Conservation (phyloP, 768 basidiomycete species). For the Hydnum rufescens region DNA sequence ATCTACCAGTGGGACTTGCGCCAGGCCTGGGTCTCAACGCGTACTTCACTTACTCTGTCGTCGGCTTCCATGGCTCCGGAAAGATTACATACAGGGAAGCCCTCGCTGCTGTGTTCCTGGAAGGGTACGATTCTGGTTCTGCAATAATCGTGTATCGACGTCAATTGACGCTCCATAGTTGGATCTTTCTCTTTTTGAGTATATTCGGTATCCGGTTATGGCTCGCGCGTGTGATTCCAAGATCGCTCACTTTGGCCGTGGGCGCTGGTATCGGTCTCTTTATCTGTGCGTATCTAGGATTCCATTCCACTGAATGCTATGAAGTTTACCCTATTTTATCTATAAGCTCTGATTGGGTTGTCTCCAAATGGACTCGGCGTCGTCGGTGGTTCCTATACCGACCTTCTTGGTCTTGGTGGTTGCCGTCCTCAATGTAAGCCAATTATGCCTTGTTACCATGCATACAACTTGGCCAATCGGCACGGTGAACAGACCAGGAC, state of each 20-base stretch:
- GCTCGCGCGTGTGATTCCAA: slow-evolving; percentile 76
- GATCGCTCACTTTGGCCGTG: slow-evolving; percentile 65
- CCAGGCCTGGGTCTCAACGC: slow-evolving; percentile 46
- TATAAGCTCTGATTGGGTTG: slow-evolving; percentile 40
- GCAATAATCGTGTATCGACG: neutral
- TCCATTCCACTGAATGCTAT: neutral
- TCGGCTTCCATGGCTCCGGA: slow-evolving; percentile 59
- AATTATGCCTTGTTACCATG: neutral
- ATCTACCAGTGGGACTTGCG: slow-evolving; percentile 72
- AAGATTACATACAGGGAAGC: slow-evolving; percentile 61
- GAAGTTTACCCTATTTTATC: neutral
- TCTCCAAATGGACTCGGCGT: slow-evolving; percentile 43
- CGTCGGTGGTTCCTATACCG: slow-evolving; percentile 50
- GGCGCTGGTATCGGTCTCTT: slow-evolving; percentile 78
- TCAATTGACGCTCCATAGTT: slow-evolving; percentile 24
- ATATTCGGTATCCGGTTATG: slow-evolving; percentile 74
- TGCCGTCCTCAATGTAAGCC: slow-evolving; percentile 35
- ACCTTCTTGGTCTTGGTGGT: slow-evolving; percentile 59
- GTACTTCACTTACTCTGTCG: slow-evolving; percentile 78
- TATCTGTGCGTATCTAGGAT: slow-evolving; percentile 20
- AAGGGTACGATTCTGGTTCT: slow-evolving; percentile 54
- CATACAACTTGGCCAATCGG: neutral
- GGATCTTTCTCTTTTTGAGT: slow-evolving; percentile 66
- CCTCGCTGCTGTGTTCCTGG: slow-evolving; percentile 67
- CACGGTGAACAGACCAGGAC: slow-evolving; percentile 23